Evolutionary conservation across 1,139 yeast genomes (phyloP).

Genomic region (Entelexis paramagnoliae): DNA sequence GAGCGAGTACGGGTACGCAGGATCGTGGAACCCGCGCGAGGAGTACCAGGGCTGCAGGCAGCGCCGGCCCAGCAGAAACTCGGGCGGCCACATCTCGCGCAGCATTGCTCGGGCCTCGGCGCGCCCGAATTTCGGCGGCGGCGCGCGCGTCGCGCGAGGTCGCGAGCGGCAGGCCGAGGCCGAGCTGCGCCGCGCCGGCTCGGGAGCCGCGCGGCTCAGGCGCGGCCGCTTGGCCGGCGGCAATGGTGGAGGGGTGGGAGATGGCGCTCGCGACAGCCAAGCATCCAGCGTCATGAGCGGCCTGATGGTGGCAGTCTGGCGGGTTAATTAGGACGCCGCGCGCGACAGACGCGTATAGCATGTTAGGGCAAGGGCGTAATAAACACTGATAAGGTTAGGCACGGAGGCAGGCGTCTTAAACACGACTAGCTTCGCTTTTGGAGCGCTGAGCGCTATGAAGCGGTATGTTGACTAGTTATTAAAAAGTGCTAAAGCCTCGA

Average conservation of each 20-base stretch:
- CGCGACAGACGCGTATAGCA: slow-evolving; percentile 2
- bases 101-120: not conserved
- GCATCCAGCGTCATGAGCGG: slow-evolving; percentile 9
- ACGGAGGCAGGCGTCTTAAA: no score
- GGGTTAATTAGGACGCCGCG: not conserved
- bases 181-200: not conserved
- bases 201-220: not conserved
- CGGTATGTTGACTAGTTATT: no score
- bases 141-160: not conserved
- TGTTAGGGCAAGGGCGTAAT: not conserved
- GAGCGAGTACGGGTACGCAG: not conserved
- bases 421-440: not conserved
- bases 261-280: slow-evolving; percentile 6
- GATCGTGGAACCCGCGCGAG: not conserved
- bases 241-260: not conserved
- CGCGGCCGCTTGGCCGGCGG: not conserved
- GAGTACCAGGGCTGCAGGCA: not conserved
- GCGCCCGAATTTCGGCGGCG: slow-evolving; percentile 1
- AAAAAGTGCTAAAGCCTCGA: no score
- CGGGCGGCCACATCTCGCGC: slow-evolving; percentile 1
- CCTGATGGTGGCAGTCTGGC: no score
- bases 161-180: not conserved
- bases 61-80: slow-evolving; percentile 4
- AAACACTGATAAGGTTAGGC: not conserved
- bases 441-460: no score